phyloP scores from a whole-genome alignment of 1,139 yeast genomes.

The Hansenula lynferdii region DNA sequence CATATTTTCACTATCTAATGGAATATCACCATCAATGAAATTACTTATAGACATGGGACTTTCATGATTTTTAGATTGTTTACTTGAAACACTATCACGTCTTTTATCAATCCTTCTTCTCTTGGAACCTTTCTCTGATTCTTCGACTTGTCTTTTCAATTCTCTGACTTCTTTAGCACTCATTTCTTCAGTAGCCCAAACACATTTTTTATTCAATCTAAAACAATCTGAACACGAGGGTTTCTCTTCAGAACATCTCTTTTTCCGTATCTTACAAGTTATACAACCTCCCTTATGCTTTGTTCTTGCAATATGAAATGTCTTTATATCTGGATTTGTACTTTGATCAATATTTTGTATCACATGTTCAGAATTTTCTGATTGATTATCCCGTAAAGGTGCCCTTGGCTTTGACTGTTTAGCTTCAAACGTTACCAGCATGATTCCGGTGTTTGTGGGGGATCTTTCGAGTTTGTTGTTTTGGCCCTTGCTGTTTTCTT shows the following conservation, averaged over 20 bases:
- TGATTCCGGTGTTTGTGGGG: too few relatives aligned
- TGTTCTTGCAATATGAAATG: conserved; percentile 21
- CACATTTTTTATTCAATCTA: conserved; percentile 43
- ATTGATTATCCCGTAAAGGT: too few relatives aligned
- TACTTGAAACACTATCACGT: background rate
- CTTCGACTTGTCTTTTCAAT: conserved; percentile 22
- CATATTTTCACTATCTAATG: conserved; percentile 11
- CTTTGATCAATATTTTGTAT: conserved; percentile 14
- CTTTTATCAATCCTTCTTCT: conserved; percentile 8
- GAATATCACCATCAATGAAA: conserved; percentile 2
- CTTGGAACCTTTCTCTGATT: conserved; percentile 23
- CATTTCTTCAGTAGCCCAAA: conserved; percentile 32
- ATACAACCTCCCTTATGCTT: conserved; percentile 54
- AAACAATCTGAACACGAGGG: conserved; percentile 52
- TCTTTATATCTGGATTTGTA: conserved; percentile 14
- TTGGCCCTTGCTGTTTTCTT: too few relatives aligned
- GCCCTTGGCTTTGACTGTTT: conserved; percentile 1
- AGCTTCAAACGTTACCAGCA: conserved; percentile 1
- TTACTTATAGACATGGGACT: background rate
- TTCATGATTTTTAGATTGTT: background rate
- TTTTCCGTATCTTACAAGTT: conserved; percentile 58
- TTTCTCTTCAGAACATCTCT: conserved; percentile 52
- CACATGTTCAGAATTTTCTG: conserved; percentile 1
- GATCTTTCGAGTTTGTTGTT: too few relatives aligned
- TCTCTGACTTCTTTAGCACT: conserved; percentile 18